Evolutionary conservation across 345 rosid genomes (phyloP).

Genomic region (Citrus medica): DNA sequence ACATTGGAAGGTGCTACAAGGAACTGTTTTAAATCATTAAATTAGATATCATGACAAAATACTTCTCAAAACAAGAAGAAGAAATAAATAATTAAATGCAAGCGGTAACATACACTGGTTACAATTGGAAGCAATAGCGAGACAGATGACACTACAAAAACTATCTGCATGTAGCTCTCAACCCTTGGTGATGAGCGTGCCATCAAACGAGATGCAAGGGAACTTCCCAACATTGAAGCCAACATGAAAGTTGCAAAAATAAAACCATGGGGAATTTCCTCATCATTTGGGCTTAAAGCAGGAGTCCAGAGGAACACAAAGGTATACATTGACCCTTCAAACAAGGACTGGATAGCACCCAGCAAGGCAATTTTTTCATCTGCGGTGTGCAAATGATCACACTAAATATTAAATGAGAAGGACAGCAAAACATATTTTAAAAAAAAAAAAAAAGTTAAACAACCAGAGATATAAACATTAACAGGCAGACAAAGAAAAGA

Average conservation of each 20-base stretch:
- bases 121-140: conserved; percentile 79
- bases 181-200: conserved; percentile 67
- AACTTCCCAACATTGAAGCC: conserved; percentile 98
- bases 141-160: conserved; percentile 64
- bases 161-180: conserved; percentile 92
- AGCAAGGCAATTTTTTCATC: conserved; percentile 94
- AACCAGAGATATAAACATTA: background rate
- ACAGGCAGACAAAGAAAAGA: background rate
- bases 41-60: background rate
- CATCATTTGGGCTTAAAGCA: conserved; percentile 82
- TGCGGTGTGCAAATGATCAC: conserved; percentile 25
- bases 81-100: conserved; percentile 5
- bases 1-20: conserved; percentile 64
- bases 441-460: background rate
- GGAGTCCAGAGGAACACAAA: conserved; percentile 99
- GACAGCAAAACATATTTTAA: background rate
- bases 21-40: conserved; percentile 42
- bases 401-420: background rate
- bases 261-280: conserved; percentile 96
- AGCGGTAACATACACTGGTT: conserved; percentile 49
- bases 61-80: background rate
- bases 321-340: conserved; percentile 99
- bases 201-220: conserved; percentile 87
- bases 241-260: conserved; percentile 96
- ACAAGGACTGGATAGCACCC: conserved; percentile 95